Base-by-base conservation (phyloP, 441 rosid species). In the Pelargonium australe region DNA sequence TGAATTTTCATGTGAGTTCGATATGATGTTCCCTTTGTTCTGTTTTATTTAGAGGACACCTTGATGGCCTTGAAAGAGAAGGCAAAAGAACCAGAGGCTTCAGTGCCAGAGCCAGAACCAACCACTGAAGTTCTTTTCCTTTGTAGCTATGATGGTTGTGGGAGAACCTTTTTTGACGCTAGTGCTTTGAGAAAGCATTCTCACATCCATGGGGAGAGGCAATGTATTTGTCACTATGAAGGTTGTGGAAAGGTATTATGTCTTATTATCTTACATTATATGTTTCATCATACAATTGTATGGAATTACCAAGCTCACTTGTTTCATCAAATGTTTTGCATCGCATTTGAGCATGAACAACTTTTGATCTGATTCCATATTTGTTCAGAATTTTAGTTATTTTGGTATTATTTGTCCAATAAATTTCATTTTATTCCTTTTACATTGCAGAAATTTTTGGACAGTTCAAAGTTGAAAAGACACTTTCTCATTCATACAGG, bases 401-500 rank as follows among this genome's bases (percentile, higher is more conserved):
- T 53, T 6, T 53, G 60, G 19, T 47, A 10, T 7, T 47, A 10
- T 7, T 14, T 14, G 16, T 53, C 2, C 13, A 14, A 17, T 53
- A 57, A 57, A 19, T 16, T 57, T 57, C 62, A 57, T 65, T 34
- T 3, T 23, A 68, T 49, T 68, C 44, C 76, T 64, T 76, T 71
- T 73, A 53, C 81, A 61, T 57, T 83, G 87, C 88, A 91, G 97
- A 94, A 94, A 83, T 94, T 94, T 83, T 77, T 94, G 81, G 99
- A 94, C 81, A 91, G 99, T 83, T 94, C 97, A 31, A 94, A 94
- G 85, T 82, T 94, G 78, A 94, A 94, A 81, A 85, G 99, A 75
- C 99, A 94, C 80, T 82, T 77, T 74, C 90, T 91, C 71, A 94
- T 87, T 82, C 99, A 91, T 80, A 91, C 96, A 14, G 99, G 99